Conservation (phyloP, 2,329 filamentous ascomycete genomes). For the Graphium sp. region DNA sequence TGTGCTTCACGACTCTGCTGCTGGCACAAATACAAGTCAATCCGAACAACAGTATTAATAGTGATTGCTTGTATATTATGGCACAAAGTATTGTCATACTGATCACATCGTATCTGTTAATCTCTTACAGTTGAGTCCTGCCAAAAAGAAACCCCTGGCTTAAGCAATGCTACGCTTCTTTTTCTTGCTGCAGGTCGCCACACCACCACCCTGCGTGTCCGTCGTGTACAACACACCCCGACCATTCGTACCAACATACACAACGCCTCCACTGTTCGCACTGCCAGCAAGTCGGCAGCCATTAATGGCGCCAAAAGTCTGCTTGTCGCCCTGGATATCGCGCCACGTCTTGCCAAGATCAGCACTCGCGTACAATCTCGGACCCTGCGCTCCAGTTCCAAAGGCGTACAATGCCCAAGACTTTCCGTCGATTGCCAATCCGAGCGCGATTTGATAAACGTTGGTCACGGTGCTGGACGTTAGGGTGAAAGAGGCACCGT, state of each 20-base stretch:
- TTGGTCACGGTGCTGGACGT: conserved; percentile 17
- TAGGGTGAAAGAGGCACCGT: conserved; percentile 26
- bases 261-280: conserved; percentile 23
- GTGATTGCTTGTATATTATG: too few relatives aligned
- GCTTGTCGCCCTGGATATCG: conserved; percentile 24
- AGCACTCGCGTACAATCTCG: conserved; percentile 25
- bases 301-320: conserved; percentile 26
- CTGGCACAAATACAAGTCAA: too few relatives aligned
- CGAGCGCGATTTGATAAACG: conserved; percentile 24
- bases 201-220: conserved; percentile 5
- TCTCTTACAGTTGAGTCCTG: too few relatives aligned
- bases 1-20: too few relatives aligned
- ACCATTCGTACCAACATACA: conserved; percentile 33
- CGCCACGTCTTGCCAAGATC: conserved; percentile 24
- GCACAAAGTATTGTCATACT: too few relatives aligned
- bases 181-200: too few relatives aligned
- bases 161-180: too few relatives aligned
- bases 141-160: too few relatives aligned
- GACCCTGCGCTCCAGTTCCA: conserved; percentile 21
- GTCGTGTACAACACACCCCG: conserved; percentile 22
- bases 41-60: too few relatives aligned
- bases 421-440: conserved; percentile 17
- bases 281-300: conserved; percentile 22
- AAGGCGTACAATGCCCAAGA: conserved; percentile 30
- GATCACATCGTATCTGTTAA: too few relatives aligned